These are phyloP conservation scores for Harringtonia lauricola DNA, from an alignment of 2,329 filamentous ascomycete genomes.

Conservation along the genomic window DNA sequence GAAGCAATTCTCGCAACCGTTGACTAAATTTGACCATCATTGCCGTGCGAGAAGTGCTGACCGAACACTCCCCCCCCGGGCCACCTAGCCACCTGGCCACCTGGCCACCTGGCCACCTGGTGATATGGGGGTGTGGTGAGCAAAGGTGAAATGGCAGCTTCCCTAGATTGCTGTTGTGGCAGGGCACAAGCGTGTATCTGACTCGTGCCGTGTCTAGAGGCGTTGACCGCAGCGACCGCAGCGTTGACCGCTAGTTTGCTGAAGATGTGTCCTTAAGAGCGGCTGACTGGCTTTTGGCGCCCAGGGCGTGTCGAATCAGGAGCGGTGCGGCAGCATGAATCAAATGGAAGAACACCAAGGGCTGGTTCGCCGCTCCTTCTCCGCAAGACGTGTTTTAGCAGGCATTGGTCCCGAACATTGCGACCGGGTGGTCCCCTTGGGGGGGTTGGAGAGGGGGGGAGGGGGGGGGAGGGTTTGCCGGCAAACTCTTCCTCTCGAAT, in stretches of 20 bases:
- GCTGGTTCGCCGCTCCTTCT: slow-evolving; percentile 2
- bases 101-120: background rate
- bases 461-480: too few relatives aligned
- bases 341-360: background rate
- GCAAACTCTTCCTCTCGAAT: background rate
- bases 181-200: background rate
- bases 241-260: slow-evolving; percentile 8
- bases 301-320: too few relatives aligned
- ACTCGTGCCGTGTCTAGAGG: too few relatives aligned
- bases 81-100: too few relatives aligned
- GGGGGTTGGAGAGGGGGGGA: too few relatives aligned
- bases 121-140: background rate
- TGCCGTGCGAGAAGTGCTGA: too few relatives aligned
- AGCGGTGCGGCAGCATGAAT: background rate
- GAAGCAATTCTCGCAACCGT: background rate
- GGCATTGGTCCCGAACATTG: slow-evolving; percentile 8
- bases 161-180: background rate
- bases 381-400: slow-evolving; percentile 9
- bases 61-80: too few relatives aligned
- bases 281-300: too few relatives aligned
- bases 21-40: too few relatives aligned
- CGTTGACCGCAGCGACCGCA: too few relatives aligned
- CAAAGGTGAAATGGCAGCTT: background rate
- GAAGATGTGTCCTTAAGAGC: too few relatives aligned
- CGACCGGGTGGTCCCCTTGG: background rate